Conservation (phyloP, 208 protist species). For the Leishmania turanica region DNA sequence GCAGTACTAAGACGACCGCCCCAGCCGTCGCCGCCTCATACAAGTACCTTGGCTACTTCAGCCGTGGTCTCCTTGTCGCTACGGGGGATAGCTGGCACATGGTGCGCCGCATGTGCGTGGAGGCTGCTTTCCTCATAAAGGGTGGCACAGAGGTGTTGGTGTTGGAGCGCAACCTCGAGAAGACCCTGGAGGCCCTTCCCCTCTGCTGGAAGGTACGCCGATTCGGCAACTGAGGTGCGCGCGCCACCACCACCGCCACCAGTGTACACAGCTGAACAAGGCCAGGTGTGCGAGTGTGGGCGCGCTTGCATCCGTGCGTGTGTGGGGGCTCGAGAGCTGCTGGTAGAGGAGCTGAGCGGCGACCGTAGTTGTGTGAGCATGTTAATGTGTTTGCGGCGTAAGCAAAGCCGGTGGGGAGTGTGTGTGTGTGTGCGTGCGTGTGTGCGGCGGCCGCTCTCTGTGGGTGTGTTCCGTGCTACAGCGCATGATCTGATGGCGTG, state of each 20-base stretch:
- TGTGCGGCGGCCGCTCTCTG: not conserved
- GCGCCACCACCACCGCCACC: no score
- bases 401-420: not conserved
- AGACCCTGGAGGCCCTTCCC: slow-evolving; percentile 77
- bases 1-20: not conserved
- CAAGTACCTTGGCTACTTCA: slow-evolving; percentile 65
- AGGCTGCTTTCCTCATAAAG: slow-evolving; percentile 70
- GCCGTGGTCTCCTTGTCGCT: slow-evolving; percentile 66
- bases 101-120: slow-evolving; percentile 58
- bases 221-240: slow-evolving; percentile 78
- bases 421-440: slow-evolving; percentile 14
- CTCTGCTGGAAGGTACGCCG: slow-evolving; percentile 90
- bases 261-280: not conserved
- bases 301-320: not conserved
- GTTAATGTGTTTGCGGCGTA: not conserved
- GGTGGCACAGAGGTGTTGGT: slow-evolving; percentile 58
- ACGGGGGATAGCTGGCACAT: slow-evolving; percentile 67
- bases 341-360: not conserved
- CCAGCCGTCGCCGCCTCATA: not conserved
- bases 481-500: no score
- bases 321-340: not conserved
- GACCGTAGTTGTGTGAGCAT: not conserved
- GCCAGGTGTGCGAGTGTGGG: not conserved
- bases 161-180: slow-evolving; percentile 85
- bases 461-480: not conserved